A percentile compares a stretch with the other conserved stretches of the same genome.
These are phyloP conservation scores for Tylopilus subfusipes DNA, from an alignment of 768 basidiomycete genomes.

Conservation along the genomic window DNA sequence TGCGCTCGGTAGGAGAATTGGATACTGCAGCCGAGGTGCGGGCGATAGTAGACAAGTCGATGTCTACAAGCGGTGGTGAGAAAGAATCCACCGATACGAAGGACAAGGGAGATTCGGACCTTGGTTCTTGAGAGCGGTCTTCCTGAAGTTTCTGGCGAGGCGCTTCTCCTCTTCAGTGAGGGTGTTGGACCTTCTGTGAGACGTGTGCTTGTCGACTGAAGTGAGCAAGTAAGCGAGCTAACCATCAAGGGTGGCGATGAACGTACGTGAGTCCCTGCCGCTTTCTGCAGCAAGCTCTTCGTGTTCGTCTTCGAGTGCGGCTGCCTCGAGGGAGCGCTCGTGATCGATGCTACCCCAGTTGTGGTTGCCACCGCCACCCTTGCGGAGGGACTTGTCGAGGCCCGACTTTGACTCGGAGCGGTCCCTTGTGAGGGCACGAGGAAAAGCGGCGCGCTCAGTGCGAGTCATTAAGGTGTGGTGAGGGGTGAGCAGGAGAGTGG, in stretches of 20 bases:
- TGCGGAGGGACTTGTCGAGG: constrained; percentile 65
- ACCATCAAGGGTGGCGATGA: not conserved
- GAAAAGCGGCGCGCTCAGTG: constrained; percentile 68
- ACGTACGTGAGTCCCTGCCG: constrained; percentile 21
- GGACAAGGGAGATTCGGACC: constrained; percentile 31
- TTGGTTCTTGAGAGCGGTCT: constrained; percentile 63
- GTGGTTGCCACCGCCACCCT: constrained; percentile 76
- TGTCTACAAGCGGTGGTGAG: constrained; percentile 17
- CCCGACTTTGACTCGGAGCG: constrained; percentile 79
- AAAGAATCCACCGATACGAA: not conserved
- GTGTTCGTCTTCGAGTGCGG: constrained; percentile 56
- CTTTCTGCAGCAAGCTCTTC: constrained; percentile 39
- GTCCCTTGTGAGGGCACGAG: constrained; percentile 70
- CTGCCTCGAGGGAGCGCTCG: constrained; percentile 58
- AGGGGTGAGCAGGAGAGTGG: not conserved
- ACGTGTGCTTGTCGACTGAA: constrained; percentile 27
- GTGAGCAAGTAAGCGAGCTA: constrained; percentile 5
- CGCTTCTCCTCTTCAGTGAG: constrained; percentile 63
- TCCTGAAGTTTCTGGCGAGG: constrained; percentile 64
- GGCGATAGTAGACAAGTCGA: constrained; percentile 77
- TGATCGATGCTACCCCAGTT: constrained; percentile 79
- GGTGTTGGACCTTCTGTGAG: constrained; percentile 40
- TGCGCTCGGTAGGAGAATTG: constrained; percentile 40
- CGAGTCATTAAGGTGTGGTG: constrained; percentile 59
- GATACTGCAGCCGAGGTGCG: constrained; percentile 75